Conservation (phyloP, 169 alveolate species). For the Miamiensis avidus region DNA sequence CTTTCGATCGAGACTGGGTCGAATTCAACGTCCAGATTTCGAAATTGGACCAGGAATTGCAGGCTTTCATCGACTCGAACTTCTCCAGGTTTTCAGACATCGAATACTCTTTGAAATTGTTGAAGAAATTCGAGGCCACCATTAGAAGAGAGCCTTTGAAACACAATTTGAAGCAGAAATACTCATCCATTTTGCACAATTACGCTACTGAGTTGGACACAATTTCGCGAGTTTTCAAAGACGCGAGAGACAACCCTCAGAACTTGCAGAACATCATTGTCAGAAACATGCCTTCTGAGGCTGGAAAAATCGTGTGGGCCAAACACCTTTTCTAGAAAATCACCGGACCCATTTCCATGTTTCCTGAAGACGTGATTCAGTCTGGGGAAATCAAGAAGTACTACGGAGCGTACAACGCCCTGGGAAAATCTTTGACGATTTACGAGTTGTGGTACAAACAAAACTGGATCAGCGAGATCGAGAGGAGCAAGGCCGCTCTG, state of each 20-base stretch:
- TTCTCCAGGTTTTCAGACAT: conserved; percentile 86
- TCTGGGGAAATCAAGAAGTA: conserved; percentile 80
- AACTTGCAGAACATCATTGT: conserved; percentile 52
- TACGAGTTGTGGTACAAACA: conserved; percentile 88
- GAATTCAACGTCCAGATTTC: conserved; percentile 95
- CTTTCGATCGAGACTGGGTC: conserved; percentile 96
- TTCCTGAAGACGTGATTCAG: conserved; percentile 80
- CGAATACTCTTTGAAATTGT: conserved; percentile 87
- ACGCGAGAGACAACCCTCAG: conserved; percentile 88
- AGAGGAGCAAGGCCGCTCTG: conserved; percentile 89
- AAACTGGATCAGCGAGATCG: conserved; percentile 92
- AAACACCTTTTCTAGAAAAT: conserved; percentile 90
- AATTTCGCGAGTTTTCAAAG: conserved; percentile 88
- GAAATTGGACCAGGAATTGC: conserved; percentile 87
- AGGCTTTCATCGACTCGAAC: conserved; percentile 91
- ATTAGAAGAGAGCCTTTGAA: conserved; percentile 89
- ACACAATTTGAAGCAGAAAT: conserved; percentile 85
- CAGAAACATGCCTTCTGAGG: conserved; percentile 94
- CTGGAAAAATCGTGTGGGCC: conserved; percentile 95
- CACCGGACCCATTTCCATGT: conserved; percentile 91
- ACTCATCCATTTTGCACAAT: conserved; percentile 90
- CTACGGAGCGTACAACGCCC: conserved; percentile 86
- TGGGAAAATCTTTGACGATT: conserved; percentile 84
- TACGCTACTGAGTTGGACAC: conserved; percentile 89
- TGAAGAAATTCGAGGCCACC: conserved; percentile 90